Conservation (phyloP, 345 rosid species). For the Syzygium aqueum region DNA sequence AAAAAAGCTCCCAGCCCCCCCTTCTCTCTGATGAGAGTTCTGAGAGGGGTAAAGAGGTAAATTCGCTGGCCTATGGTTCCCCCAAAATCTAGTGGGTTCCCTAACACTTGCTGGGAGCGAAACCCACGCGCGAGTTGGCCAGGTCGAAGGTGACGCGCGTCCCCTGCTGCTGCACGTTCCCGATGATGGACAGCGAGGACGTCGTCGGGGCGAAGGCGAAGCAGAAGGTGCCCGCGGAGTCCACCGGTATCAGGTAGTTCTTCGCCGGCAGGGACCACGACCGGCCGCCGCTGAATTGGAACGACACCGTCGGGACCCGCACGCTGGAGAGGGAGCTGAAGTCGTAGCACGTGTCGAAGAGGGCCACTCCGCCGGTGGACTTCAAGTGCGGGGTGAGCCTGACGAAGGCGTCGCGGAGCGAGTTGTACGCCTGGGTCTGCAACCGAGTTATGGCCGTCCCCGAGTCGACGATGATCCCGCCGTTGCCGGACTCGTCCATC, state of each 20-base stretch:
- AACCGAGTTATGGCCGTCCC: conserved; percentile 91
- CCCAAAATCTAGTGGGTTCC: background rate
- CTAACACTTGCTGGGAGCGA: conserved; percentile 61
- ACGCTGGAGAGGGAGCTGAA: conserved; percentile 50
- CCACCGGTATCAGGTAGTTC: conserved; percentile 73
- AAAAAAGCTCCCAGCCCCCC: background rate
- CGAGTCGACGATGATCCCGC: conserved; percentile 82
- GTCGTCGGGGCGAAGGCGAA: conserved; percentile 94
- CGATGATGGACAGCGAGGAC: conserved; percentile 73
- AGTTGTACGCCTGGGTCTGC: conserved; percentile 64
- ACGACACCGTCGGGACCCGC: conserved; percentile 69
- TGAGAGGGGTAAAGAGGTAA: background rate
- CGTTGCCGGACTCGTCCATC: conserved; percentile 59
- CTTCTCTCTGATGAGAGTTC: background rate
- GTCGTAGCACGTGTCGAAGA: conserved; percentile 94
- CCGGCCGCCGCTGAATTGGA: conserved; percentile 54
- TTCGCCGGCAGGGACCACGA: conserved; percentile 56
- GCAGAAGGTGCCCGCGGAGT: conserved; percentile 65
- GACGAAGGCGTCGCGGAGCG: conserved; percentile 71
- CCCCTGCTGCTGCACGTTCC: conserved; percentile 95
- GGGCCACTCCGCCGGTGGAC: conserved; percentile 34
- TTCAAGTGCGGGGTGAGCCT: conserved; percentile 24
- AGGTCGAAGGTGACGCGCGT: conserved; percentile 81
- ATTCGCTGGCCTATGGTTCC: background rate
- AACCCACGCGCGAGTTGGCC: conserved; percentile 50